Conservation (phyloP, 192 early-diverging fungal species). For the Tieghemiomyces parasiticus region DNA sequence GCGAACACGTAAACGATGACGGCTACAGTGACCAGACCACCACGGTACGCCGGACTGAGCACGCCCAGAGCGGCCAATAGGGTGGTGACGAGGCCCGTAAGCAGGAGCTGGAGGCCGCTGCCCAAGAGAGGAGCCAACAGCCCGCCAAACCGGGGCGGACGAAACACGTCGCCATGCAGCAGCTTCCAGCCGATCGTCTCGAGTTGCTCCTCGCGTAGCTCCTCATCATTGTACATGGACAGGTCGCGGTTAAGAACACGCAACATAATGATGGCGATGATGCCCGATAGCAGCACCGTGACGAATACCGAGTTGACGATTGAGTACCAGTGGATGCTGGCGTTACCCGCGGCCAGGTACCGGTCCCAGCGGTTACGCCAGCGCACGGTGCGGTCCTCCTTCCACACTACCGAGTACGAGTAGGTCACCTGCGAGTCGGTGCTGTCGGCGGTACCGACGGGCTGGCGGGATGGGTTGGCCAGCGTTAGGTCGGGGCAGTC, state of each 20-base stretch:
- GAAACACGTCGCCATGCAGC: constrained; percentile 62
- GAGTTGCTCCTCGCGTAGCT: constrained; percentile 42
- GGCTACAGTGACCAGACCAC: constrained; percentile 37
- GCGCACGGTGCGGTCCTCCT: constrained; percentile 29
- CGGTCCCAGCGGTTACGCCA: constrained; percentile 51
- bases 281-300: constrained; percentile 41
- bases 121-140: constrained; percentile 55
- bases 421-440: constrained; percentile 31
- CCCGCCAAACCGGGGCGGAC: constrained; percentile 43
- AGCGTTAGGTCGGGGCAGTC: constrained; percentile 18
- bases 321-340: constrained; percentile 48
- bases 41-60: constrained; percentile 47
- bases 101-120: constrained; percentile 51
- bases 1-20: constrained; percentile 38
- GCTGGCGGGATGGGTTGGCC: constrained; percentile 3
- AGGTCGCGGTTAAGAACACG: constrained; percentile 49
- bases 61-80: constrained; percentile 39
- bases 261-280: constrained; percentile 50
- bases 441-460: constrained; percentile 15
- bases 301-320: constrained; percentile 55
- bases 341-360: constrained; percentile 33
- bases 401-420: constrained; percentile 59
- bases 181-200: constrained; percentile 63
- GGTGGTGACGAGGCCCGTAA: constrained; percentile 34
- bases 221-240: constrained; percentile 27